Base-by-base conservation (phyloP, 2,329 filamentous ascomycete genomes). In the Corynespora cassiicola region DNA sequence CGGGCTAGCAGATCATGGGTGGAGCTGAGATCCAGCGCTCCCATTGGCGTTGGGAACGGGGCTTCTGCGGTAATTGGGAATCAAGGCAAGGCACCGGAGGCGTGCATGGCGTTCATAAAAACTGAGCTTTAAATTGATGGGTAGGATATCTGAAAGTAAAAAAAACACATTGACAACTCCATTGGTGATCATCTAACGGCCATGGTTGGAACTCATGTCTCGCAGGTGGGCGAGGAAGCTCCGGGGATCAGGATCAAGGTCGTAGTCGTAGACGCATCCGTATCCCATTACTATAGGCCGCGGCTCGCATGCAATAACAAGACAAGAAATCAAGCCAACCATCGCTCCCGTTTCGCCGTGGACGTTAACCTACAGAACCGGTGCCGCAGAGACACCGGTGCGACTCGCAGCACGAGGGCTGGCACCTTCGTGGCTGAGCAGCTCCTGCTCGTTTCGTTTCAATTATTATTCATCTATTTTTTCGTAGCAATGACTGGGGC, bases 311-410 rank as follows among this genome's bases (percentile, higher is more conserved):
- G 63, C 59, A 61, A 63, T 60, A 59, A 48, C 66, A 66, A 62
- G 52, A 62, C 57, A 61, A 61, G 54, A 64, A 65, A 56, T 52
- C 29, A 55, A 51, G 50, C 45, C 50, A 54, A 44, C 52, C 52
- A 55, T 56, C 52, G 63, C 62, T 61, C 61, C 57, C 51, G 58
- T 41, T 65, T 63, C 61, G 63, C 63, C 63, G 40, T 56, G 47
- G 54, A 60, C 56, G 50, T 60, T 54, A 55, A 61, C 46, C 51
- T 62, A 60, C 59, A 65, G 47, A 42, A 51, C 50, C 41, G 27
- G 32, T 51, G 42, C 60, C 58, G 26, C 56, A 46, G 48, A 50
- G 42, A 40, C 40, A 44, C 50, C 36, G 51, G 50, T 45, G 49
- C 58, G 55, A 45, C 40, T 61, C 54, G 44, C 46, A 52, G 39